These are phyloP conservation scores for Cephalotrichum gorgonifer DNA, from an alignment of 2,329 filamentous ascomycete species.

Conservation along the genomic window DNA sequence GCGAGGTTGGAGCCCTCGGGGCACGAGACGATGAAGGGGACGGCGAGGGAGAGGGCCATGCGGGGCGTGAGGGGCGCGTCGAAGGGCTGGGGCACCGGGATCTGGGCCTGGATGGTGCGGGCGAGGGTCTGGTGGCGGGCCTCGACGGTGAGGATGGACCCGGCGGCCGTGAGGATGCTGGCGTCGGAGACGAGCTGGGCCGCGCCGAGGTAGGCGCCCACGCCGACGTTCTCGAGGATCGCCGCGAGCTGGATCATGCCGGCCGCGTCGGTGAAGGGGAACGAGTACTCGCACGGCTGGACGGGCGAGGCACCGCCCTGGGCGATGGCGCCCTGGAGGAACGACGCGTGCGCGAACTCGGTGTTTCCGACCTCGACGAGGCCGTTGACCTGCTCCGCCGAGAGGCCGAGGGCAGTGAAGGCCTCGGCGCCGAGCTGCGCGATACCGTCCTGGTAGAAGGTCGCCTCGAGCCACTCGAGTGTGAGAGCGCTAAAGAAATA, in stretches of 20 bases:
- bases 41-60: constrained; percentile 63
- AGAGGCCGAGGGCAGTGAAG: constrained; percentile 42
- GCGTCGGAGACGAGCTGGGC: constrained; percentile 52
- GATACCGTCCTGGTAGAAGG: constrained; percentile 64
- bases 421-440: constrained; percentile 53
- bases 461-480: constrained; percentile 63
- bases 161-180: constrained; percentile 54
- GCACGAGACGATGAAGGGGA: constrained; percentile 62
- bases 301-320: constrained; percentile 55
- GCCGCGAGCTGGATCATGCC: constrained; percentile 60
- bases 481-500: constrained; percentile 47
- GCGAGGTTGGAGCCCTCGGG: constrained; percentile 53
- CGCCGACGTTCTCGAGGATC: constrained; percentile 62
- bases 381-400: constrained; percentile 24
- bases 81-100: constrained; percentile 58
- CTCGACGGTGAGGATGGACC: constrained; percentile 62
- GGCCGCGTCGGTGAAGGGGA: constrained; percentile 54
- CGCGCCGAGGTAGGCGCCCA: constrained; percentile 65
- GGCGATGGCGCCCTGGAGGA: constrained; percentile 45
- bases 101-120: constrained; percentile 44
- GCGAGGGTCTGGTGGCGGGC: constrained; percentile 66
- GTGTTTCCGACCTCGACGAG: constrained; percentile 52
- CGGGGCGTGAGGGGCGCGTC: constrained; percentile 59
- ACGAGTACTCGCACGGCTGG: constrained; percentile 61
- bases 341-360: constrained; percentile 37